A percentile compares a stretch with the other conserved stretches of the same genome.
phyloP scores from a whole-genome alignment of 2,329 filamentous ascomycete species.

The Fusarium haematococcum region DNA sequence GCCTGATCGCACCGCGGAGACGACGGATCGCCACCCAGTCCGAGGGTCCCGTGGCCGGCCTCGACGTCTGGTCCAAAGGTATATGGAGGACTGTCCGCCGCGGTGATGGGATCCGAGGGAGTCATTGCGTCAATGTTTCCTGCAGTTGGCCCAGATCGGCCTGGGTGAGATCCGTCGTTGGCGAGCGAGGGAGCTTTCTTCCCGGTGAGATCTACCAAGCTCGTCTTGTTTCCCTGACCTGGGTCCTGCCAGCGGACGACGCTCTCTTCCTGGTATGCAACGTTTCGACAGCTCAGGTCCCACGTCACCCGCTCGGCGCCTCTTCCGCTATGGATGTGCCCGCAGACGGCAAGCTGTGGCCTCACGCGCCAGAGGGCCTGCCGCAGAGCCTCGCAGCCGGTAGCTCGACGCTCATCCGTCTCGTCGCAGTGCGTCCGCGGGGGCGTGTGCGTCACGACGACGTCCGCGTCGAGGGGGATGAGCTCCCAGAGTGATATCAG shows the following conservation, averaged over 20 bases:
- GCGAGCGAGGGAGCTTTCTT: slow-evolving; percentile 55
- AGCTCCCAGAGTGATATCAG: slow-evolving; percentile 66
- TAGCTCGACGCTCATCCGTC: slow-evolving; percentile 50
- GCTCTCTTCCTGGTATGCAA: slow-evolving; percentile 58
- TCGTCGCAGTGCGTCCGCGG: slow-evolving; percentile 70
- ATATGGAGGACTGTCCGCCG: slow-evolving; percentile 8
- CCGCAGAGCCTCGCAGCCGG: slow-evolving; percentile 72
- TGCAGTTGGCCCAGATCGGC: slow-evolving; percentile 7
- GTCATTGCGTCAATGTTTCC: slow-evolving; percentile 7
- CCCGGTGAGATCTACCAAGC: slow-evolving; percentile 70
- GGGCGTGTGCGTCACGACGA: slow-evolving; percentile 79
- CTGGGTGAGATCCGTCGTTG: slow-evolving; percentile 58
- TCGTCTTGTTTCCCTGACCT: slow-evolving; percentile 67
- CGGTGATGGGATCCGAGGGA: neutral
- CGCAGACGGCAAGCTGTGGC: slow-evolving; percentile 75
- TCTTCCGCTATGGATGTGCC: slow-evolving; percentile 77
- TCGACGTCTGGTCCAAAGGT: slow-evolving; percentile 27
- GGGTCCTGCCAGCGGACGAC: slow-evolving; percentile 69
- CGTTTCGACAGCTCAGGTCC: slow-evolving; percentile 58
- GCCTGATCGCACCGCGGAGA: slow-evolving; percentile 56
- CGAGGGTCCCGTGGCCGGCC: slow-evolving; percentile 39
- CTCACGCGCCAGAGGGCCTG: slow-evolving; percentile 69
- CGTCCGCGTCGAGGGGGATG: slow-evolving; percentile 71
- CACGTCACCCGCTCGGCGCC: slow-evolving; percentile 73
- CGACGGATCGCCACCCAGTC: slow-evolving; percentile 56